Evolutionary conservation across 805 yeast genomes (phyloP).

Genomic region (Ogataea paradorogensis): DNA sequence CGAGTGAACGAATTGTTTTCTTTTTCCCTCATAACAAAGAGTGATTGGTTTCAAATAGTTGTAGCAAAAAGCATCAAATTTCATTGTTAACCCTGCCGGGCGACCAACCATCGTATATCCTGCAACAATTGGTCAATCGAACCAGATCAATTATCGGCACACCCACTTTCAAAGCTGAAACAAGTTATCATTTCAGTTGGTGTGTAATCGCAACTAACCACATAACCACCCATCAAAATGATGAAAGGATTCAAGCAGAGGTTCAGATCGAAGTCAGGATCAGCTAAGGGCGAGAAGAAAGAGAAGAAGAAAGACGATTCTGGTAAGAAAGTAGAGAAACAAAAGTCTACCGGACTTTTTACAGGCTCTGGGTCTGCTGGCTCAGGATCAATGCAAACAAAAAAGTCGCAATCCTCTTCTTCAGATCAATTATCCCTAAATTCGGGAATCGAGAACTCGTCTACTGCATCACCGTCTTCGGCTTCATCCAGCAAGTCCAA

Average conservation of each 20-base stretch:
- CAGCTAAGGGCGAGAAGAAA: constrained; percentile 37
- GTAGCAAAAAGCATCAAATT: not conserved
- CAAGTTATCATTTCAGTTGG: constrained; percentile 3
- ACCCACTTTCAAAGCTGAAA: not conserved
- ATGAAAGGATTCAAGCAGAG: constrained; percentile 73
- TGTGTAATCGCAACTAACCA: constrained; percentile 8
- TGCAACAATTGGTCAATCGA: constrained; percentile 5
- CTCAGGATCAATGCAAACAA: constrained; percentile 14
- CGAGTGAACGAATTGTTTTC: constrained; percentile 22
- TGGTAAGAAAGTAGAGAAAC: constrained; percentile 23
- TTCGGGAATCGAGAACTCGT: constrained; percentile 18
- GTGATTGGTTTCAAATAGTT: constrained; percentile 8
- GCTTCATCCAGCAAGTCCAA: constrained; percentile 21
- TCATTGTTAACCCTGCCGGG: not conserved
- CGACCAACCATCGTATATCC: not conserved
- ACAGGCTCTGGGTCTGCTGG: constrained; percentile 13
- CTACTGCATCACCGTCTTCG: constrained; percentile 21
- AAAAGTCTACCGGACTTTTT: constrained; percentile 11
- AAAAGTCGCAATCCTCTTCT: constrained; percentile 15
- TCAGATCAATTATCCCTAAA: constrained; percentile 18
- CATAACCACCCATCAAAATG: constrained; percentile 39
- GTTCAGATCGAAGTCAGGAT: constrained; percentile 39
- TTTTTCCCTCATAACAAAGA: constrained; percentile 12
- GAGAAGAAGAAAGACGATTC: constrained; percentile 38
- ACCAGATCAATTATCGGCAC: not conserved